Evolutionary conservation across 2,329 filamentous ascomycete species (phyloP).

Genomic region (Colletotrichum salicis): DNA sequence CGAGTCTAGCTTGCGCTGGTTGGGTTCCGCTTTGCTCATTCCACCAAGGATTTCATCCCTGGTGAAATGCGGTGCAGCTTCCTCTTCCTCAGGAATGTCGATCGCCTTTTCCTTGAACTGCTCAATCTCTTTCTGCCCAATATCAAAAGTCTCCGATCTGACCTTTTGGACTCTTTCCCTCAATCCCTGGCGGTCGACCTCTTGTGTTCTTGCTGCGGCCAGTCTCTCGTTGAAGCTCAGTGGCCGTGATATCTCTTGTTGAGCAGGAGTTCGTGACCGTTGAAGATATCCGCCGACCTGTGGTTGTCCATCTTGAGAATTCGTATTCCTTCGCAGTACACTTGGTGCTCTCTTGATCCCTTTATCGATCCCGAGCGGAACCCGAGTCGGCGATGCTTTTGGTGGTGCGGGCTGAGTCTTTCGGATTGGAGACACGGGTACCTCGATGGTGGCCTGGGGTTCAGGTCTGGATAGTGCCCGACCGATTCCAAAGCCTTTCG

Average conservation of each 20-base stretch:
- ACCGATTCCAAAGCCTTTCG: conserved; percentile 42
- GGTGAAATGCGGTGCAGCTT: conserved; percentile 63
- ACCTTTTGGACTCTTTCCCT: conserved; percentile 63
- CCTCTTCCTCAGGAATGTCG: conserved; percentile 61
- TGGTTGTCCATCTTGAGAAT: conserved; percentile 42
- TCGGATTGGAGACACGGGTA: conserved; percentile 80
- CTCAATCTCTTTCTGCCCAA: conserved; percentile 69
- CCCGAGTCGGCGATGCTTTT: conserved; percentile 80
- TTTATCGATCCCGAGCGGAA: conserved; percentile 89
- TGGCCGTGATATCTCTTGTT: conserved; percentile 49
- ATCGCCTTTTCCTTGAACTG: conserved; percentile 67
- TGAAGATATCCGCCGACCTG: conserved; percentile 55
- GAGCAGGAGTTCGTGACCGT: conserved; percentile 52
- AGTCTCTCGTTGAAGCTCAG: conserved; percentile 86
- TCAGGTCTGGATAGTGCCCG: conserved; percentile 35
- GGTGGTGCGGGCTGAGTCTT: conserved; percentile 60
- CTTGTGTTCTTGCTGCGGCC: conserved; percentile 72
- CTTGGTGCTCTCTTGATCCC: conserved; percentile 77
- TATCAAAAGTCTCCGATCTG: conserved; percentile 66
- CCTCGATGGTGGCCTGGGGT: conserved; percentile 64
- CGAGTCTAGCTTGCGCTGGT: background rate
- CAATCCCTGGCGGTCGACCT: conserved; percentile 60
- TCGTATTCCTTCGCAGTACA: conserved; percentile 48
- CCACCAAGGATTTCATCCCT: conserved; percentile 70
- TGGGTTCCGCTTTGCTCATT: conserved; percentile 37